phyloP scores from a whole-genome alignment of 2,329 filamentous ascomycete species.

The Chalara sp. region DNA sequence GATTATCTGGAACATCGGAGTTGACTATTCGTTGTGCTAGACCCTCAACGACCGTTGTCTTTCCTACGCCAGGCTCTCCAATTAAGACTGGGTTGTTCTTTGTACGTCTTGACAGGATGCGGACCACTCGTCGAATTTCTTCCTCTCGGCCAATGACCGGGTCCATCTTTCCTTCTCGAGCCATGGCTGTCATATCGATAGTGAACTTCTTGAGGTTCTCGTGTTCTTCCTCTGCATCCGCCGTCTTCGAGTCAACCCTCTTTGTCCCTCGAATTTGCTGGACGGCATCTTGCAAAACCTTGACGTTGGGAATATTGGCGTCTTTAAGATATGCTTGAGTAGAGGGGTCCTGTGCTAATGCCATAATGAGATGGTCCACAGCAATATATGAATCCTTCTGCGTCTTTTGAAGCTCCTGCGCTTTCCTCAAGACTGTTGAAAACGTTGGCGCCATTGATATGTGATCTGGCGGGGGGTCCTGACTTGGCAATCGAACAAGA shows the following conservation, averaged over 20 bases:
- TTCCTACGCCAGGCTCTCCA: slow-evolving; percentile 95
- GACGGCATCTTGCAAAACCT: slow-evolving; percentile 85
- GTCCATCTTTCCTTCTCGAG: slow-evolving; percentile 94
- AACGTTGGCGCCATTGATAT: slow-evolving; percentile 78
- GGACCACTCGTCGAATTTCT: slow-evolving; percentile 85
- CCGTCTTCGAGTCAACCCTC: slow-evolving; percentile 91
- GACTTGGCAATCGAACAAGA: slow-evolving; percentile 83
- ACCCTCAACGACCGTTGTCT: slow-evolving; percentile 96
- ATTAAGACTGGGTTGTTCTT: slow-evolving; percentile 99
- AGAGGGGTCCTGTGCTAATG: slow-evolving; percentile 69
- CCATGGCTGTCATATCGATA: slow-evolving; percentile 96
- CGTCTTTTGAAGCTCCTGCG: slow-evolving; percentile 88
- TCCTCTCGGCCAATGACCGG: slow-evolving; percentile 96
- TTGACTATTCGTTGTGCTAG: slow-evolving; percentile 94
- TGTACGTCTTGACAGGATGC: slow-evolving; percentile 85
- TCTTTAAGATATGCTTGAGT: slow-evolving; percentile 74
- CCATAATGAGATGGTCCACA: slow-evolving; percentile 87
- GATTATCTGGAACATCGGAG: slow-evolving; percentile 89
- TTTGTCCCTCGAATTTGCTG: slow-evolving; percentile 86
- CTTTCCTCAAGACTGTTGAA: slow-evolving; percentile 73
- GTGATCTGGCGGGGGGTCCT: slow-evolving; percentile 89
- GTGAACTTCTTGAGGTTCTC: slow-evolving; percentile 98
- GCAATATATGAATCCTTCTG: slow-evolving; percentile 95
- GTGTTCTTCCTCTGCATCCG: slow-evolving; percentile 85
- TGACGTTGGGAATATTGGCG: slow-evolving; percentile 84